Conservation (phyloP, 768 basidiomycete genomes). For the Serendipita sp. region DNA sequence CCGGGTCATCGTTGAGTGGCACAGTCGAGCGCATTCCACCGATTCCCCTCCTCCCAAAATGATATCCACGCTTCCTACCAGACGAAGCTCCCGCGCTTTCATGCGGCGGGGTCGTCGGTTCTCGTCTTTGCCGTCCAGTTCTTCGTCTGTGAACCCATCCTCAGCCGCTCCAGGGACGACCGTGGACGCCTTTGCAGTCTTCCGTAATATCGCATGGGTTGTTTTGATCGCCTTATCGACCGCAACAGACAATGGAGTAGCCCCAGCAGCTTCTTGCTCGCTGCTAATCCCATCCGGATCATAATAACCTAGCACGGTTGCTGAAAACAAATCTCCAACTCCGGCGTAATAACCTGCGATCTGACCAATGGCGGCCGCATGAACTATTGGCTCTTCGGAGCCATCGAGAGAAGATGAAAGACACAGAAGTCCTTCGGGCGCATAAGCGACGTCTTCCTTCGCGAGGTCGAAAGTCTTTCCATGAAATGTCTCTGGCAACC, state of each 20-base stretch:
- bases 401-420: constrained; percentile 17
- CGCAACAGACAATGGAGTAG: constrained; percentile 36
- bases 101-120: constrained; percentile 56
- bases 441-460: constrained; percentile 12
- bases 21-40: background rate
- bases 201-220: constrained; percentile 52
- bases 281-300: constrained; percentile 16
- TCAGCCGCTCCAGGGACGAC: constrained; percentile 14
- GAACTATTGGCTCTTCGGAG: constrained; percentile 44
- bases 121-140: constrained; percentile 49
- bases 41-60: constrained; percentile 21
- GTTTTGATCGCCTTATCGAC: constrained; percentile 53
- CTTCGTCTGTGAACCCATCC: constrained; percentile 44
- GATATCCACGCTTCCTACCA: constrained; percentile 63
- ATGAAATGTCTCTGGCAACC: constrained; percentile 45
- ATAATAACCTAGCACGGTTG: constrained; percentile 75
- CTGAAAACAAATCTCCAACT: constrained; percentile 93
- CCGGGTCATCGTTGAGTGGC: background rate
- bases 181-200: constrained; percentile 43
- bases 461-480: constrained; percentile 26
- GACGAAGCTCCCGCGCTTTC: constrained; percentile 69
- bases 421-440: constrained; percentile 9
- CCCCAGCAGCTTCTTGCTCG: constrained; percentile 16
- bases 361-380: constrained; percentile 57
- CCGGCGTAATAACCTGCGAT: constrained; percentile 90